phyloP scores from a whole-genome alignment of 768 basidiomycete genomes.

The Pholiota microspora region DNA sequence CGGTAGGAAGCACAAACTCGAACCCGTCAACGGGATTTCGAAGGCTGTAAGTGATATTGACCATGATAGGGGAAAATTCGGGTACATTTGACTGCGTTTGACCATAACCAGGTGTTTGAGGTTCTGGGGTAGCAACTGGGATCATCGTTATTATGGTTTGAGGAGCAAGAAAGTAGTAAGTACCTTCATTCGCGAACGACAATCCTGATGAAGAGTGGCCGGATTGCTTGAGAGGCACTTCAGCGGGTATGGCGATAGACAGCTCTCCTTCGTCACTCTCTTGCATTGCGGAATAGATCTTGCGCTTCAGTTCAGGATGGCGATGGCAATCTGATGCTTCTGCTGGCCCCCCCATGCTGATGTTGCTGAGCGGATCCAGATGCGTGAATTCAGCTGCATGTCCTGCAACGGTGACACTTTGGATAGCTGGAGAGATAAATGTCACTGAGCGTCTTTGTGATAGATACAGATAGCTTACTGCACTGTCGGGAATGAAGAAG shows the following conservation, averaged over 20 bases:
- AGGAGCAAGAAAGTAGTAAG: background rate
- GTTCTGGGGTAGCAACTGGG: slow-evolving; percentile 78
- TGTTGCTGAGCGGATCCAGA: slow-evolving; percentile 68
- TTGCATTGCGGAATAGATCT: slow-evolving; percentile 84
- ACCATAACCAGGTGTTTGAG: slow-evolving; percentile 57
- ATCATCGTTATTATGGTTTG: background rate
- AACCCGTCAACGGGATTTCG: slow-evolving; percentile 82
- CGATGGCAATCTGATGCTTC: slow-evolving; percentile 78
- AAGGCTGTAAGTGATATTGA: slow-evolving; percentile 80
- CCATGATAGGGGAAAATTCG: slow-evolving; percentile 74
- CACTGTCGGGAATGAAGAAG: slow-evolving; percentile 89
- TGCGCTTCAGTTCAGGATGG: slow-evolving; percentile 92
- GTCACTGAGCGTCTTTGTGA: background rate
- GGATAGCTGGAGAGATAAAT: slow-evolving; percentile 47
- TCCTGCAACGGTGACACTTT: slow-evolving; percentile 70
- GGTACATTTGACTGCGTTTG: slow-evolving; percentile 34
- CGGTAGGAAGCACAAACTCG: slow-evolving; percentile 79
- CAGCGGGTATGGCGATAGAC: slow-evolving; percentile 81
- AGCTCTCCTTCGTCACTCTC: slow-evolving; percentile 95
- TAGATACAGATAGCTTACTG: slow-evolving; percentile 47
- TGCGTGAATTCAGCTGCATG: slow-evolving; percentile 77
- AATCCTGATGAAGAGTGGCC: slow-evolving; percentile 39
- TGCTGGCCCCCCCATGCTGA: slow-evolving; percentile 48
- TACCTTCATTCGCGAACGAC: slow-evolving; percentile 51
- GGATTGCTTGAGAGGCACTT: slow-evolving; percentile 63